Conservation (phyloP, 169 alveolate species). For the Theileria annulata region DNA sequence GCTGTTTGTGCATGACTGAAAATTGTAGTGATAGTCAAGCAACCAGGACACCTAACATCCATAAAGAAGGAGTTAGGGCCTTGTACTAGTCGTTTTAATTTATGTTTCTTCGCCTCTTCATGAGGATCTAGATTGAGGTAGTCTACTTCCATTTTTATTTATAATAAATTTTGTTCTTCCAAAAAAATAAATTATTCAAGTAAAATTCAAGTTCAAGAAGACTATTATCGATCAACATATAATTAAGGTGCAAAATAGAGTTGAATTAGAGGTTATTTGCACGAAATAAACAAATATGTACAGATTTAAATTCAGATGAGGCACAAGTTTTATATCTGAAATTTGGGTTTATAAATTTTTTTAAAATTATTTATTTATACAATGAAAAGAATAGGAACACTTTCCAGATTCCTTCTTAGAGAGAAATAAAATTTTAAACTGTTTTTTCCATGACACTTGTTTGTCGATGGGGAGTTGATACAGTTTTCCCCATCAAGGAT, state of each 20-base stretch:
- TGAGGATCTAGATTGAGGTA: slow-evolving; percentile 93
- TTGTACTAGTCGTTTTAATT: slow-evolving; percentile 95
- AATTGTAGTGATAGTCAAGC: slow-evolving; percentile 92
- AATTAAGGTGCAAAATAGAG: not conserved
- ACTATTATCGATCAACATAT: not conserved
- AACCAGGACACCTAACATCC: slow-evolving; percentile 97
- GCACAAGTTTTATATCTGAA: not conserved
- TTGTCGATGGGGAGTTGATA: not conserved
- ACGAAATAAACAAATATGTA: not conserved
- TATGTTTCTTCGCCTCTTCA: slow-evolving; percentile 92
- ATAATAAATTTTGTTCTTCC: not conserved
- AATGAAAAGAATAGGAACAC: not conserved
- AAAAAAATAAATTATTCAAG: not conserved
- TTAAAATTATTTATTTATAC: not conserved
- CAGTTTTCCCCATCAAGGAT: slow-evolving; percentile 11
- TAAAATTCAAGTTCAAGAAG: not conserved
- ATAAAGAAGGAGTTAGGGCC: slow-evolving; percentile 97
- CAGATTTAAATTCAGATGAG: not conserved
- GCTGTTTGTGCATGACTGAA: slow-evolving; percentile 95
- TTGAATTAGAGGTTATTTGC: not conserved
- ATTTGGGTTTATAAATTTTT: not conserved
- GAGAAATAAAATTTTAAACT: not conserved
- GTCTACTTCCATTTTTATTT: slow-evolving; percentile 90
- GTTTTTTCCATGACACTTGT: not conserved
- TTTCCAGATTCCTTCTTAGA: not conserved